Evolutionary conservation across 1,139 yeast genomes (phyloP).

Genomic region (Sugiyamaella xylanicola): DNA sequence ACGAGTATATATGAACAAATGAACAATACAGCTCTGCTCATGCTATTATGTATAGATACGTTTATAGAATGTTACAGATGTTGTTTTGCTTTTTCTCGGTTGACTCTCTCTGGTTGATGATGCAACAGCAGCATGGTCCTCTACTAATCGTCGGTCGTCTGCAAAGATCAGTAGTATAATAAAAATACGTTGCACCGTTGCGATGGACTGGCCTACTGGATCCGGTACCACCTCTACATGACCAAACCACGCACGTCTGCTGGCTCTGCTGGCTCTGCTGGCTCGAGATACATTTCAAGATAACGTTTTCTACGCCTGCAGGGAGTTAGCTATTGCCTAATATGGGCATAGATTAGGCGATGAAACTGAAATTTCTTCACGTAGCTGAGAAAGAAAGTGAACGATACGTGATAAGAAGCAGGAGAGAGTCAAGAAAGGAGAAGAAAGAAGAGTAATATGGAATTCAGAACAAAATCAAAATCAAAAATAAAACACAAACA

Average conservation of each 20-base stretch:
- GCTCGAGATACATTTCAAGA: not conserved
- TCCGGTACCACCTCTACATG: not conserved
- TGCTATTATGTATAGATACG: not conserved
- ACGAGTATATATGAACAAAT: not conserved
- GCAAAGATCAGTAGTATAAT: not conserved
- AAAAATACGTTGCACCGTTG: not conserved
- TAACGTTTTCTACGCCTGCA: not conserved
- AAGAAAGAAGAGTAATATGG: no score
- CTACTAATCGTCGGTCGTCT: not conserved
- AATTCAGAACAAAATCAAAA: no score
- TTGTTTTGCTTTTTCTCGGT: not conserved
- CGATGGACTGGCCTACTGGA: constrained; percentile 1
- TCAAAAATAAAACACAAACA: no score
- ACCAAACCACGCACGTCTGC: not conserved
- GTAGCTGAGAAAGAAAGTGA: not conserved
- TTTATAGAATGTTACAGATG: not conserved
- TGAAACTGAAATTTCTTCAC: not conserved
- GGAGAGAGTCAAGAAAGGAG: no score
- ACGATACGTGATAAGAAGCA: not conserved
- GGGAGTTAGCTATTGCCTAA: constrained; percentile 3
- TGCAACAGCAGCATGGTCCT: not conserved
- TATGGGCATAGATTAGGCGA: not conserved
- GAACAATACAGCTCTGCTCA: not conserved
- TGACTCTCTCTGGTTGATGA: not conserved
- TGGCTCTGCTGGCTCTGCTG: not conserved